Conservation (phyloP, 2,329 filamentous ascomycete species). For the Xylaria multiplex region DNA sequence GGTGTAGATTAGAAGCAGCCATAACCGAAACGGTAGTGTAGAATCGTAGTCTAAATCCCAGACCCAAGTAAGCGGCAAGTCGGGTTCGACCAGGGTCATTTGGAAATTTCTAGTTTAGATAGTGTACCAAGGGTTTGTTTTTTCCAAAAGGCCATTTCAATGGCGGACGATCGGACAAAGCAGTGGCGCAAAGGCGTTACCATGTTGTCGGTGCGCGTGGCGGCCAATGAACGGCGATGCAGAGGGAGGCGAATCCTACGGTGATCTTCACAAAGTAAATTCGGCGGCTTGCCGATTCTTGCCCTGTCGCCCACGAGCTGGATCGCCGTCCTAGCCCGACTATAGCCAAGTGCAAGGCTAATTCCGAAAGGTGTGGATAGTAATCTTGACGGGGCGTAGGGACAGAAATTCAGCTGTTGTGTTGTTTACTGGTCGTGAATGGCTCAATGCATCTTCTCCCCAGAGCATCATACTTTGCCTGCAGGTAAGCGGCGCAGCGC, state of each 20-base stretch:
- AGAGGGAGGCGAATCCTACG: conserved; percentile 20
- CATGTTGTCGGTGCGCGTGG: conserved; percentile 33
- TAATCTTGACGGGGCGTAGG: conserved; percentile 28
- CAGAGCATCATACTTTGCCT: conserved; percentile 16
- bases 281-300: conserved; percentile 31
- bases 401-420: conserved; percentile 12
- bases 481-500: conserved; percentile 24
- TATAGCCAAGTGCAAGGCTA: conserved; percentile 15
- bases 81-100: conserved; percentile 1
- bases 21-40: too few relatives aligned
- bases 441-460: conserved; percentile 7
- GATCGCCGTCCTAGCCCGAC: conserved; percentile 32
- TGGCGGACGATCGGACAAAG: conserved; percentile 8
- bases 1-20: not conserved
- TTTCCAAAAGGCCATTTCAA: conserved; percentile 15
- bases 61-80: conserved; percentile 12
- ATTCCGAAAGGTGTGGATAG: conserved; percentile 27
- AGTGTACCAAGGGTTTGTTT: conserved; percentile 5
- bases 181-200: conserved; percentile 33
- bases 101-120: not conserved
- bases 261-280: conserved; percentile 21
- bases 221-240: conserved; percentile 27
- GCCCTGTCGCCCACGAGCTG: conserved; percentile 17
- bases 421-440: conserved; percentile 14
- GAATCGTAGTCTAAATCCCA: not conserved